Evolutionary conservation across 352 stramenopile genomes (phyloP), one percentile per base, ranked within the genome.

Genomic region (Phytophthora ramorum): DNA sequence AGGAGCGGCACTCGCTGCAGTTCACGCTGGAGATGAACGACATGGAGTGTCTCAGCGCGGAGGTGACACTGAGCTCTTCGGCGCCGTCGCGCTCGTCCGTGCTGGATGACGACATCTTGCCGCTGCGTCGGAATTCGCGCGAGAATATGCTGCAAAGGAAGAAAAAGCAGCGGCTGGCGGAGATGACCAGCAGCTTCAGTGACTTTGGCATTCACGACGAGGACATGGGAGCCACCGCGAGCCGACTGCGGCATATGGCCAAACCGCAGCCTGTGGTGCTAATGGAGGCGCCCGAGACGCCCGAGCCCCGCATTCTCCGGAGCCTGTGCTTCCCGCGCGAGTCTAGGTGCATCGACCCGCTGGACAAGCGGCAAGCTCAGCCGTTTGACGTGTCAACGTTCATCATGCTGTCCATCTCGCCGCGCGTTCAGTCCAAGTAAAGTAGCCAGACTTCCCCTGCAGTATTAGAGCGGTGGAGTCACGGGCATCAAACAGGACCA

Each of bases 341-440:
- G 20, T 52, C 71, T 5, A 51, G 59, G 22, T 79, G 58, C 40
- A 76, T 76, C 44, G 64, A 79, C 41, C 71, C 67, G 22, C 71
- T 76, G 19, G 69, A 76, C 45, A 79, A 79, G 68, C 62, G 71
- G 13, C 63, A 69, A 30, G 58, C 58, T 5, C 61, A 53, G 64
- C 54, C 46, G 2, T 83, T 84, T 57, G 78, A 87, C 68, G 72
- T 87, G 67, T 76, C 63, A 30, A 51, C 75, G 4, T 83, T 86
- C 63, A 75, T 78, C 47, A 70, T 78, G 63, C 65, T 87, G 55
- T 73, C 66, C 35, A 62, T 78, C 45, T 78, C 71, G 30, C 58
- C 66, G 59, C 69, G 58, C 66, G 57, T 37, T 75, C 58, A 70
- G n/a, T 16, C 13, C 7, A 16, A 38, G 12, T 1, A 14, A 45